These are phyloP conservation scores for Acer campestre DNA, from an alignment of 345 rosid genomes.

Conservation along the genomic window DNA sequence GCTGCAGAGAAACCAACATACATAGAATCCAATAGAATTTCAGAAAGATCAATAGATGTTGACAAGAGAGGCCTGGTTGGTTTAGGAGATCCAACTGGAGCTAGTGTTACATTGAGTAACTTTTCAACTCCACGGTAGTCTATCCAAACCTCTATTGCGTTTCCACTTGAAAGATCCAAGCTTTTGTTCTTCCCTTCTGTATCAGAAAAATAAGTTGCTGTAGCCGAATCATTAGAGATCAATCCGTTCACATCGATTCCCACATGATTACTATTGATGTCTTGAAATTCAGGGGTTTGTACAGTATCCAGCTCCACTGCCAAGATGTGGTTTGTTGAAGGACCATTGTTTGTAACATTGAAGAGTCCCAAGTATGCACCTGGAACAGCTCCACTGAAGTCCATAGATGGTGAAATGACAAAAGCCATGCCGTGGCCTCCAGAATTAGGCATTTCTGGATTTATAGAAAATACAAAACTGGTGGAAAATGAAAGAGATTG, in stretches of 20 bases:
- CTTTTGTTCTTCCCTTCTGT: conserved; percentile 23
- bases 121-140: conserved; percentile 45
- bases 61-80: conserved; percentile 57
- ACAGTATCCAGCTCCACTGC: conserved; percentile 58
- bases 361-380: conserved; percentile 49
- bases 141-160: conserved; percentile 36
- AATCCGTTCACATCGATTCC: conserved; percentile 56
- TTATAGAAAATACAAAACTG: too few relatives aligned
- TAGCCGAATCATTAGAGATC: conserved; percentile 29
- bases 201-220: conserved; percentile 41
- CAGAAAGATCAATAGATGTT: conserved; percentile 37
- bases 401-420: conserved; percentile 34
- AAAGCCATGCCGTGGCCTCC: conserved; percentile 49
- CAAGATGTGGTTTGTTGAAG: conserved; percentile 40
- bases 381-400: conserved; percentile 17
- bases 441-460: too few relatives aligned
- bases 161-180: conserved; percentile 4
- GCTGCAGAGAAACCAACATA: conserved; percentile 55
- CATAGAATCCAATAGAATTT: conserved; percentile 32
- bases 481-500: too few relatives aligned
- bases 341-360: conserved; percentile 36
- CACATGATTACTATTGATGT: conserved; percentile 54
- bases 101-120: conserved; percentile 47
- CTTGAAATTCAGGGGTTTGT: conserved; percentile 39
- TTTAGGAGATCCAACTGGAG: conserved; percentile 30